Evolutionary conservation across 768 basidiomycete genomes (phyloP).

Genomic region (Ramaria sp.): DNA sequence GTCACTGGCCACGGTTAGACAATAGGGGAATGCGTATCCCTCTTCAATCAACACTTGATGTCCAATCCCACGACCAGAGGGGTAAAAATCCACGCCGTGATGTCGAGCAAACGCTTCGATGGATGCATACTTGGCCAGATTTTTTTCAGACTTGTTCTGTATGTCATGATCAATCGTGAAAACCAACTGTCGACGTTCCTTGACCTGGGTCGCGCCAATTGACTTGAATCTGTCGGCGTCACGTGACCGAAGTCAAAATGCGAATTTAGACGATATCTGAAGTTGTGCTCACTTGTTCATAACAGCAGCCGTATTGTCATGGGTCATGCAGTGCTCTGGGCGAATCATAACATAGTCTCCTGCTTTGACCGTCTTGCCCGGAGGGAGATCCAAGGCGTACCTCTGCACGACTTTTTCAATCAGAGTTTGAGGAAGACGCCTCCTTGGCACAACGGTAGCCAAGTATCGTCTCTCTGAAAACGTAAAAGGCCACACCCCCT

Average conservation of each 20-base stretch:
- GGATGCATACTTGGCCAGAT: conserved; percentile 81
- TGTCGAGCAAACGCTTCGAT: conserved; percentile 86
- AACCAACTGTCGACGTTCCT: conserved; percentile 75
- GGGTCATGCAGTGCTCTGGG: conserved; percentile 97
- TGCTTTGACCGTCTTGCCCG: conserved; percentile 71
- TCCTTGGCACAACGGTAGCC: conserved; percentile 22
- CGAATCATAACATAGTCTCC: conserved; percentile 99
- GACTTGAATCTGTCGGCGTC: conserved; percentile 70
- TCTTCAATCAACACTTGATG: conserved; percentile 98
- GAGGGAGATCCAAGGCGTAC: conserved; percentile 84
- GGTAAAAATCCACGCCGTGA: conserved; percentile 88
- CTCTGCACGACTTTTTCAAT: conserved; percentile 98
- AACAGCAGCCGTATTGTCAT: conserved; percentile 97
- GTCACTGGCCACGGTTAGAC: conserved; percentile 91
- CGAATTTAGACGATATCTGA: not conserved
- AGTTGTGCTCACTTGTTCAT: conserved; percentile 73
- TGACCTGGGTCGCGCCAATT: conserved; percentile 79
- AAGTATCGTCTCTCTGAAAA: conserved; percentile 14
- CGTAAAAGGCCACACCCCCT: not conserved
- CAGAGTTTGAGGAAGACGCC: conserved; percentile 61
- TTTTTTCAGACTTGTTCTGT: conserved; percentile 87
- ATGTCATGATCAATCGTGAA: conserved; percentile 99
- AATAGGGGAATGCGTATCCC: conserved; percentile 94
- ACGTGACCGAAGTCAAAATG: conserved; percentile 5
- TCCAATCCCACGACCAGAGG: conserved; percentile 94